Conservation (phyloP, 305 asterid species). For the Solanum hybrid region DNA sequence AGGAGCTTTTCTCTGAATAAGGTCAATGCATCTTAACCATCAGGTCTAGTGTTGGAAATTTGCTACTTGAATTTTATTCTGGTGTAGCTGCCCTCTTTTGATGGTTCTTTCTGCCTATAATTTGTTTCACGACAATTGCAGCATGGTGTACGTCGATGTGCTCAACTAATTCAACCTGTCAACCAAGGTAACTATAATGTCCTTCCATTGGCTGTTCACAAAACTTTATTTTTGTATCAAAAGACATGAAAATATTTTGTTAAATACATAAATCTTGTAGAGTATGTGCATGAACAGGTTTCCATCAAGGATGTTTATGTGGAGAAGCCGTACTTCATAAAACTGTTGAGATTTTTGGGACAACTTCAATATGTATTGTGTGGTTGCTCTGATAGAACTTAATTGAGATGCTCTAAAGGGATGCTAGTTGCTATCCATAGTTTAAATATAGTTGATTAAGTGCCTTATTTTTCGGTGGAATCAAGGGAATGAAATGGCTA, state of each 20-base stretch:
- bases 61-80: neutral
- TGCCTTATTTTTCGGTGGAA: neutral
- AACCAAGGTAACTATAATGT: conserved; percentile 35
- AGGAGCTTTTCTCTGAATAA: neutral
- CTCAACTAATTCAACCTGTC: conserved; percentile 42
- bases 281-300: neutral
- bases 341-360: neutral
- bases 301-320: neutral
- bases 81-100: neutral
- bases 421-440: neutral
- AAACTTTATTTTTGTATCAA: neutral
- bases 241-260: neutral
- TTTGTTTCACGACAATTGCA: conserved; percentile 17
- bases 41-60: neutral
- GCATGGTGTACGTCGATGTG: conserved; percentile 43
- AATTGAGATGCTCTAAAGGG: neutral
- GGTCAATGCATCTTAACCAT: neutral
- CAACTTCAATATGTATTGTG: neutral
- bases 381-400: neutral
- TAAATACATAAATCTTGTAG: neutral
- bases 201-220: neutral
- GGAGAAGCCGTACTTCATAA: neutral
- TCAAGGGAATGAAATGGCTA: neutral
- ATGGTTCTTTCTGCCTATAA: neutral
- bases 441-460: neutral